Evolutionary conservation across 2,329 filamentous ascomycete species (phyloP), one percentile per base, ranked within the genome.

Genomic region (Epichloe sylvatica): DNA sequence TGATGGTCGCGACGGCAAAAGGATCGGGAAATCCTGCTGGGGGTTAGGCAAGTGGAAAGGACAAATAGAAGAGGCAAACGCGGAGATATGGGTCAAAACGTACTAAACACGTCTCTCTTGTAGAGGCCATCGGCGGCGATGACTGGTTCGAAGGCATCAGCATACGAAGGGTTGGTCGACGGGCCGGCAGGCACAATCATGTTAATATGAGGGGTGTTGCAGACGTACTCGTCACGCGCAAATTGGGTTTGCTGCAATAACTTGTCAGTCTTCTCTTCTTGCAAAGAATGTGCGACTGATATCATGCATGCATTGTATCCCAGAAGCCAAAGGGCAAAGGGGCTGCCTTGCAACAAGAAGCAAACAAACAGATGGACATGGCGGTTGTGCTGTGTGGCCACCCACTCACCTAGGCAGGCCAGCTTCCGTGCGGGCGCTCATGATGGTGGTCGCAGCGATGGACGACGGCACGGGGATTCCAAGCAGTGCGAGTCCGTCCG

Each of bases 81-180:
- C n/a, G 17, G 30, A 15, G 13, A 12, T 4, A 21, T 30, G 13
- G 34, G 17, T n/a, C 13, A 17, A 34, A 23, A 81, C 88, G 61
- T 84, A 97, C 92, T 81, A 71, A 98, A 97, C 54, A 98, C 90
- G 86, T 98, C 92, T 70, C 92, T 83, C 76, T 97, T 98, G 76
- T 96, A 97, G 57, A 98, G 77, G 53, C 92, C 92, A 76, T 98
- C 92, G 60, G 92, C 92, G 60, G 92, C 92, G 74, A 98, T 96
- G 72, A 98, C 92, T 97, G 67, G 37, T 39, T 11, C 59, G 60
- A 53, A 55, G 45, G 55, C 51, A 64, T 77, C 61, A 73, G 69
- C 38, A 48, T 42, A 30, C 6, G 6, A 49, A 46, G 39, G 17
- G 52, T 52, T 42, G 51, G 8, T 34, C 7, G 44, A 15, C 37